These are phyloP conservation scores for Chaetomiaceae sp. DNA, from an alignment of 2,329 filamentous ascomycete species.

Conservation along the genomic window DNA sequence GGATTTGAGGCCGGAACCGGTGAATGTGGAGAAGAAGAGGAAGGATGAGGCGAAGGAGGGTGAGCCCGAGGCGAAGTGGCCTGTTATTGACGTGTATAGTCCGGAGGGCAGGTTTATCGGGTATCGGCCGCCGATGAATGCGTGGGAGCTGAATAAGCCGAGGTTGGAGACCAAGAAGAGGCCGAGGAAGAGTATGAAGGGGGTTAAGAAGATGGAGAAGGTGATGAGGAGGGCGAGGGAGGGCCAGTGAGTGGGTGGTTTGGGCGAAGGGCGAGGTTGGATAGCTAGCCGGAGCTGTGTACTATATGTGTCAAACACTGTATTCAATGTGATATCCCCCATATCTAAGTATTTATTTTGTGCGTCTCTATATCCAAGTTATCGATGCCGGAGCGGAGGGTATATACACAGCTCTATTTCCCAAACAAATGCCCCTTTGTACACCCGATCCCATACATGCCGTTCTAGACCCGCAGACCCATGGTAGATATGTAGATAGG, in stretches of 20 bases:
- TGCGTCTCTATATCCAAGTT: too few relatives aligned
- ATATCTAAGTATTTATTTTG: too few relatives aligned
- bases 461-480: too few relatives aligned
- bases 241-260: not conserved
- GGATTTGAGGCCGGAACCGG: constrained; percentile 27
- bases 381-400: not conserved
- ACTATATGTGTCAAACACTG: too few relatives aligned
- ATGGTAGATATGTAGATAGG: too few relatives aligned
- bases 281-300: constrained; percentile 6
- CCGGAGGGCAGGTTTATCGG: constrained; percentile 79
- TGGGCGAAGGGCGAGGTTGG: not conserved
- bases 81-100: constrained; percentile 76
- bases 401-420: constrained; percentile 2
- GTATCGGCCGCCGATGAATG: constrained; percentile 62
- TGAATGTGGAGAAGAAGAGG: constrained; percentile 23
- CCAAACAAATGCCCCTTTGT: not conserved
- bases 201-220: constrained; percentile 50
- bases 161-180: constrained; percentile 46
- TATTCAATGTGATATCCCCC: not conserved
- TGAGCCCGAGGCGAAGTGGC: constrained; percentile 45
- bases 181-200: constrained; percentile 67
- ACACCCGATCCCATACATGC: not conserved
- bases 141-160: constrained; percentile 60
- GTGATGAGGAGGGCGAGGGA: constrained; percentile 9
- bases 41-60: constrained; percentile 21